Conservation (phyloP, 2,329 filamentous ascomycete genomes). For the Scedosporium minutisporum region DNA sequence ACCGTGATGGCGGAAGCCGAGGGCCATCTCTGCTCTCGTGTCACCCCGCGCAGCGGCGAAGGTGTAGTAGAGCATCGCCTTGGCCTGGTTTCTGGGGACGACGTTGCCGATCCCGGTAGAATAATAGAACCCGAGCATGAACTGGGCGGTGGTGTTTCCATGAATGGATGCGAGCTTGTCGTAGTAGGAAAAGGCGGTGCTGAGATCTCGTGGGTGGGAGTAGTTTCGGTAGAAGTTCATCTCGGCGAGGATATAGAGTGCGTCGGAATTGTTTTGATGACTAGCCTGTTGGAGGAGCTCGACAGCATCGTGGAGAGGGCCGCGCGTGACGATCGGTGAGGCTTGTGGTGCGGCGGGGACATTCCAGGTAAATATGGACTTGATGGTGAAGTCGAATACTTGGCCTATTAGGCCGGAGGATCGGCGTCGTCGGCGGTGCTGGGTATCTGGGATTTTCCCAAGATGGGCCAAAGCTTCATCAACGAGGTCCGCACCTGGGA, state of each 20-base stretch:
- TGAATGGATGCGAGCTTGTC: slow-evolving; percentile 62
- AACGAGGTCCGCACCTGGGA: slow-evolving; percentile 41
- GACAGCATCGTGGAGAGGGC: slow-evolving; percentile 40
- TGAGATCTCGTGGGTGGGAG: slow-evolving; percentile 73
- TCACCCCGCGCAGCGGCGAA: slow-evolving; percentile 82
- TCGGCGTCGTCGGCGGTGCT: slow-evolving; percentile 33
- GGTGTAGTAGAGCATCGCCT: slow-evolving; percentile 86
- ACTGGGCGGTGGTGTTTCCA: slow-evolving; percentile 86
- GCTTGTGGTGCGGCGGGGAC: slow-evolving; percentile 34
- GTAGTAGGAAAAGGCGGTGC: slow-evolving; percentile 72
- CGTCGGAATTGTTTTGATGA: slow-evolving; percentile 60
- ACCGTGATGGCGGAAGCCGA: slow-evolving; percentile 74
- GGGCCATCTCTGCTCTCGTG: slow-evolving; percentile 82
- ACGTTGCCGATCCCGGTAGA: slow-evolving; percentile 80
- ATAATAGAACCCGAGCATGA: slow-evolving; percentile 94
- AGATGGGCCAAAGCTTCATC: slow-evolving; percentile 41
- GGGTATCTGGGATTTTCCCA: slow-evolving; percentile 36
- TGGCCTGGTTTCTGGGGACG: slow-evolving; percentile 78
- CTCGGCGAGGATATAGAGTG: slow-evolving; percentile 80
- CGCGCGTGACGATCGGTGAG: slow-evolving; percentile 24
- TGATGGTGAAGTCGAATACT: slow-evolving; percentile 33
- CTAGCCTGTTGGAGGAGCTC: slow-evolving; percentile 43
- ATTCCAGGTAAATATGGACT: slow-evolving; percentile 40
- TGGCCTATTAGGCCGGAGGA: slow-evolving; percentile 32
- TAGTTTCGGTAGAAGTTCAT: slow-evolving; percentile 97